Percentiles rank a stretch among this genome's conserved stretches.
phyloP scores from a whole-genome alignment of 352 stramenopile genomes.

The Phytopythium montanum region DNA sequence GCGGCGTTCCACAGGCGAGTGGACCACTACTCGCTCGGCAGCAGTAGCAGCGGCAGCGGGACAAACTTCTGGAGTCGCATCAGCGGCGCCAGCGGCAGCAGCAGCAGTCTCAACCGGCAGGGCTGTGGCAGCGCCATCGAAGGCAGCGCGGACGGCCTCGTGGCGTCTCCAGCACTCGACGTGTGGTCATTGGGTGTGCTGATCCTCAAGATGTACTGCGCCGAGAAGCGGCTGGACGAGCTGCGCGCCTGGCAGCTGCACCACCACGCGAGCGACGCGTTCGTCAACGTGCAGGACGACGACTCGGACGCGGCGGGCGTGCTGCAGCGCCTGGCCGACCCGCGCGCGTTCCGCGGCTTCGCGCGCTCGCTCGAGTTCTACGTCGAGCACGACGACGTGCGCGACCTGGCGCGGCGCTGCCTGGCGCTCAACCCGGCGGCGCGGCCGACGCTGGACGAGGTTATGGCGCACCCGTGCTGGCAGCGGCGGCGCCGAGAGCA shows the following conservation, averaged over 20 bases:
- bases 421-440: constrained; percentile 28
- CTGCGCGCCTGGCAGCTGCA: constrained; percentile 31
- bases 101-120: constrained; percentile 1
- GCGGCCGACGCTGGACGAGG: constrained; percentile 31
- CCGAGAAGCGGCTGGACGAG: constrained; percentile 40
- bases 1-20: not conserved
- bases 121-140: not conserved
- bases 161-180: constrained; percentile 37
- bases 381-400: constrained; percentile 38
- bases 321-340: constrained; percentile 25
- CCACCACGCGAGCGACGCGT: constrained; percentile 9
- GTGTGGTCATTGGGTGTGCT: constrained; percentile 60
- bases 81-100: not conserved
- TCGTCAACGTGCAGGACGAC: not conserved
- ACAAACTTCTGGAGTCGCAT: not conserved
- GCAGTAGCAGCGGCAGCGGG: not conserved
- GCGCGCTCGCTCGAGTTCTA: constrained; percentile 48
- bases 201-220: constrained; percentile 53
- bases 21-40: constrained; percentile 6
- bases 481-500: not conserved
- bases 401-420: constrained; percentile 38
- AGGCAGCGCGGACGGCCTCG: constrained; percentile 1
- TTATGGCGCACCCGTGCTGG: constrained; percentile 41
- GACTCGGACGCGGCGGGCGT: constrained; percentile 10
- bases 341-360: constrained; percentile 28